Conservation (phyloP, 2,329 filamentous ascomycete species). For the Parastagonospora avenae region DNA sequence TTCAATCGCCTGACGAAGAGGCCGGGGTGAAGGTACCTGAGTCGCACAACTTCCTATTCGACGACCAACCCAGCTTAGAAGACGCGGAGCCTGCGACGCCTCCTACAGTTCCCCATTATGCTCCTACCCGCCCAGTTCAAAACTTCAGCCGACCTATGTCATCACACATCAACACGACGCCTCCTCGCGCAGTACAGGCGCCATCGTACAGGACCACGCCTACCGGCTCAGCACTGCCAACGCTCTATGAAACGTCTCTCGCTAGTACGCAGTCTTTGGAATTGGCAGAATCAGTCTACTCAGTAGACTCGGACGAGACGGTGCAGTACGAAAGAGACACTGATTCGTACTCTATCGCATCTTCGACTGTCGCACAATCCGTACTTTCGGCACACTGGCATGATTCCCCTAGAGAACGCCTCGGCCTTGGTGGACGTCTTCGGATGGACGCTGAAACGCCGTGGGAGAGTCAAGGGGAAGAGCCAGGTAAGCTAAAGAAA, state of each 20-base stretch:
- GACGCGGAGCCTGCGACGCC: slow-evolving; percentile 13
- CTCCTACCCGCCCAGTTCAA: slow-evolving; percentile 20
- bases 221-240: slow-evolving; percentile 31
- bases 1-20: slow-evolving; percentile 13
- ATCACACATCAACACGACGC: slow-evolving; percentile 5
- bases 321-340: slow-evolving; percentile 12
- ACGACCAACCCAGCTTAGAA: slow-evolving; percentile 9
- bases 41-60: slow-evolving; percentile 36
- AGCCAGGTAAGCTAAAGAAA: slow-evolving; percentile 37
- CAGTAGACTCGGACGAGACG: slow-evolving; percentile 8
- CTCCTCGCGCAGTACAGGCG: slow-evolving; percentile 8
- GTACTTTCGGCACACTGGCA: slow-evolving; percentile 45
- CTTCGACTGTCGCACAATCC: slow-evolving; percentile 40
- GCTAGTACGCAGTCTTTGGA: slow-evolving; percentile 25
- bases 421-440: slow-evolving; percentile 43
- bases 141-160: slow-evolving; percentile 32
- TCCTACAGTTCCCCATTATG: slow-evolving; percentile 18
- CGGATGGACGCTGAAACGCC: slow-evolving; percentile 39
- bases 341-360: slow-evolving; percentile 33
- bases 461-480: slow-evolving; percentile 30
- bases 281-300: neutral
- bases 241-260: slow-evolving; percentile 39
- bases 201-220: slow-evolving; percentile 18
- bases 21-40: slow-evolving; percentile 25
- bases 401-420: slow-evolving; percentile 42